Evolutionary conservation across 208 protist species (phyloP).

Genomic region (Leishmania gerbilli): DNA sequence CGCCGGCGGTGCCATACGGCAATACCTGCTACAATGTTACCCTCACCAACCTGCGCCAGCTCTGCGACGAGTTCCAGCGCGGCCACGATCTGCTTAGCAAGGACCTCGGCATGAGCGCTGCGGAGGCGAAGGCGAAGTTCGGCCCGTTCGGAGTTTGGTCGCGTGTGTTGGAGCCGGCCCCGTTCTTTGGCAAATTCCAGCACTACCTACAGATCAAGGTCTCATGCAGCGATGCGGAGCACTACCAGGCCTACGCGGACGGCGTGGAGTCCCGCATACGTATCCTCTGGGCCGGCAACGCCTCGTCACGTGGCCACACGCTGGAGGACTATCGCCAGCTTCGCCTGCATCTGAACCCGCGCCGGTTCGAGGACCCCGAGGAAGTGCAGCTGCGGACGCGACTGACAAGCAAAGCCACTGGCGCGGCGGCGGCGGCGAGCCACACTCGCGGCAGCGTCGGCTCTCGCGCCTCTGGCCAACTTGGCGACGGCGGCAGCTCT

Average conservation of each 20-base stretch:
- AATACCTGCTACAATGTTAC: slow-evolving; percentile 98
- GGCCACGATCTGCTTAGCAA: slow-evolving; percentile 82
- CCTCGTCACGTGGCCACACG: slow-evolving; percentile 64
- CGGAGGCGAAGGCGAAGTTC: slow-evolving; percentile 54
- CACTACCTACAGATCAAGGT: slow-evolving; percentile 88
- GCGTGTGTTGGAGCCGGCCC: slow-evolving; percentile 69
- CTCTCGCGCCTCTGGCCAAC: slow-evolving; percentile 21
- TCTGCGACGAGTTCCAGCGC: slow-evolving; percentile 95
- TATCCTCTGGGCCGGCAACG: slow-evolving; percentile 82
- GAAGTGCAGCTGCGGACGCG: slow-evolving; percentile 59
- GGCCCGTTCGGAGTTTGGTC: slow-evolving; percentile 83
- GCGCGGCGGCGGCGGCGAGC: background rate
- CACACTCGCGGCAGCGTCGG: slow-evolving; percentile 24
- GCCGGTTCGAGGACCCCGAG: slow-evolving; percentile 79
- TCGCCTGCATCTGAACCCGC: slow-evolving; percentile 75
- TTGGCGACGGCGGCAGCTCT: slow-evolving; percentile 8
- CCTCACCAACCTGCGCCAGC: slow-evolving; percentile 91
- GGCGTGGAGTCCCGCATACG: slow-evolving; percentile 89
- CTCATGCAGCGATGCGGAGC: slow-evolving; percentile 68
- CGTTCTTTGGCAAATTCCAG: slow-evolving; percentile 84
- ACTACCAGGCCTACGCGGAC: slow-evolving; percentile 84
- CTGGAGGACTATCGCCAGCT: slow-evolving; percentile 78
- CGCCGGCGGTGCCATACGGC: slow-evolving; percentile 97
- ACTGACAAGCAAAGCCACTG: slow-evolving; percentile 23
- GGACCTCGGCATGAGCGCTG: slow-evolving; percentile 44